Conservation (phyloP, 257 asterid genomes). For the Solanum dulcamara region DNA sequence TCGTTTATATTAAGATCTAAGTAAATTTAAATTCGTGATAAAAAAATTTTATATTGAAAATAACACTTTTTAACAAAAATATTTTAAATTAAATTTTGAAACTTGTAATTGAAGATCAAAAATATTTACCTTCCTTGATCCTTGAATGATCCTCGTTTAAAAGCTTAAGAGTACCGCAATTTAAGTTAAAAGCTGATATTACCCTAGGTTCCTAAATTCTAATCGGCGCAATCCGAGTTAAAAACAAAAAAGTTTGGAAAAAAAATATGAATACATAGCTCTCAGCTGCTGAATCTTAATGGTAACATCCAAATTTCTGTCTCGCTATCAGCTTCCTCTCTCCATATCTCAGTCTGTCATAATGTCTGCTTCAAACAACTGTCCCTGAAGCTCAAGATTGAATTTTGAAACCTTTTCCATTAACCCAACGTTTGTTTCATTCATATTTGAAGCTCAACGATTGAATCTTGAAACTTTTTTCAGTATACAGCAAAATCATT, state of each 20-base stretch:
- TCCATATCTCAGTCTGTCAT: neutral
- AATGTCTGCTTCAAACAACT: neutral
- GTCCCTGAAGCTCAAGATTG: neutral
- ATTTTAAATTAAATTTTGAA: too few relatives aligned
- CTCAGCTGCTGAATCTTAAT: neutral
- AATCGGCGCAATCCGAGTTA: neutral
- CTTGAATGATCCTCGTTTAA: neutral
- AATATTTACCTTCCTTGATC: neutral
- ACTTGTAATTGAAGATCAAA: too few relatives aligned
- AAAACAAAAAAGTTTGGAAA: neutral
- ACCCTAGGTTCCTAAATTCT: neutral
- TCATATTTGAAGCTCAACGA: neutral
- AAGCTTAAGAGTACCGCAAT: neutral
- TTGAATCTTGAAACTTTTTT: neutral
- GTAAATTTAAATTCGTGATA: neutral
- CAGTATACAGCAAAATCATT: too few relatives aligned
- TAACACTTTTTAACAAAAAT: rapidly evolving
- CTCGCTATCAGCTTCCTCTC: neutral
- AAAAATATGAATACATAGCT: neutral
- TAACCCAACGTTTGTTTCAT: neutral
- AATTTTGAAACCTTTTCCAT: neutral
- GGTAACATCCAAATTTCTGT: neutral
- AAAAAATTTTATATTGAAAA: rapidly evolving
- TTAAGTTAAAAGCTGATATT: neutral
- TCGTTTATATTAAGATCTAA: rapidly evolving